phyloP scores from a whole-genome alignment of 1,139 yeast species.

The Pneumocystis jirovecii region DNA sequence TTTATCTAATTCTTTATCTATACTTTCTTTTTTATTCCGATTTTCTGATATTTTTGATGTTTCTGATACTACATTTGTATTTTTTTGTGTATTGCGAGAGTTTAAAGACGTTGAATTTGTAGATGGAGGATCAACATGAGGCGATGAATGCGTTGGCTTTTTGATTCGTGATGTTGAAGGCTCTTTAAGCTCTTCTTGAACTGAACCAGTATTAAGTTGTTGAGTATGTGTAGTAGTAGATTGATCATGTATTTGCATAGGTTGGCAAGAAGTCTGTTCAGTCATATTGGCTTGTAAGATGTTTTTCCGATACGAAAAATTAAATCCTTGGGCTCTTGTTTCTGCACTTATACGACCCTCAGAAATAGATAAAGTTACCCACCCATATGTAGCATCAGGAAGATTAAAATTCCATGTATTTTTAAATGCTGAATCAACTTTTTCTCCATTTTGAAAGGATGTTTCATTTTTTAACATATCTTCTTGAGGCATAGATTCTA shows the following conservation, averaged over 20 bases:
- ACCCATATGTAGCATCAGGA: slow-evolving; percentile 43
- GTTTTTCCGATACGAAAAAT: slow-evolving; percentile 30
- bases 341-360: slow-evolving; percentile 33
- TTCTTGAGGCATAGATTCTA: slow-evolving; percentile 44
- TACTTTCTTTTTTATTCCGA: background rate
- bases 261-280: background rate
- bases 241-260: background rate
- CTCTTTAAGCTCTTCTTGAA: background rate
- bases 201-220: background rate
- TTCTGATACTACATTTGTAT: background rate
- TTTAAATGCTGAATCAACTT: slow-evolving; percentile 40
- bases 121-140: background rate
- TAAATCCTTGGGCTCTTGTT: slow-evolving; percentile 35
- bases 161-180: slow-evolving; percentile 2
- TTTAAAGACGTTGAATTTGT: background rate
- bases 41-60: background rate
- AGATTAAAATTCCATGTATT: slow-evolving; percentile 67
- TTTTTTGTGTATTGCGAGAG: background rate
- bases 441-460: slow-evolving; percentile 20
- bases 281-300: slow-evolving; percentile 6
- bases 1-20: background rate
- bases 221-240: slow-evolving; percentile 1
- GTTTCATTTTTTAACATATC: slow-evolving; percentile 17
- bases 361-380: slow-evolving; percentile 28
- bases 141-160: background rate